Conservation (phyloP, 2,329 filamentous ascomycete genomes). For the Simplicillium aogashimaense region DNA sequence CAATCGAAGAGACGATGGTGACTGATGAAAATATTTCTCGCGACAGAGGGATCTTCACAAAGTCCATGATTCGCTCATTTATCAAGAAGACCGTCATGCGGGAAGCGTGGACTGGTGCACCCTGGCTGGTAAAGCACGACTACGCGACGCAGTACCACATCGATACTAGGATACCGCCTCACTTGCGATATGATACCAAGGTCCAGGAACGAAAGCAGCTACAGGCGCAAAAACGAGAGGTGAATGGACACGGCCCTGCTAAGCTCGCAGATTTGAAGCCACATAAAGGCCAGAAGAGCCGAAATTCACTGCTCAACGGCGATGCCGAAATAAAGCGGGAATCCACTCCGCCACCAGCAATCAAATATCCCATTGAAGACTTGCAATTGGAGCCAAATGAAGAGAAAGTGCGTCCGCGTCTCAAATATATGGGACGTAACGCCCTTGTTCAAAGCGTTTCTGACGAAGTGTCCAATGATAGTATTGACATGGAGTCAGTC, state of each 20-base stretch:
- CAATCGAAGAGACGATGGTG: conserved; percentile 64
- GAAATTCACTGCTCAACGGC: conserved; percentile 21
- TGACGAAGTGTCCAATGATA: conserved; percentile 17
- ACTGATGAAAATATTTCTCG: conserved; percentile 75
- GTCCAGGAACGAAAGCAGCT: conserved; percentile 66
- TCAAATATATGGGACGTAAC: conserved; percentile 69
- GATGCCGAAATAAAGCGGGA: conserved; percentile 15
- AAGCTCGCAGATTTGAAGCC: conserved; percentile 67
- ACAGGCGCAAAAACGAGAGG: conserved; percentile 54
- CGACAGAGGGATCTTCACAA: conserved; percentile 87
- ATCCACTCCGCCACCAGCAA: conserved; percentile 35
- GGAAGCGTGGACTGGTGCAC: conserved; percentile 91
- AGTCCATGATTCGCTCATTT: conserved; percentile 85
- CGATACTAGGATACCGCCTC: conserved; percentile 72
- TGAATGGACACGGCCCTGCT: conserved; percentile 33
- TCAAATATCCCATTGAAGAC: conserved; percentile 95
- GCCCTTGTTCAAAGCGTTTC: conserved; percentile 40
- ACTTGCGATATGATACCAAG: conserved; percentile 74
- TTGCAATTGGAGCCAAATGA: conserved; percentile 66
- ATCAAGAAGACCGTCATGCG: conserved; percentile 90
- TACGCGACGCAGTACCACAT: conserved; percentile 80
- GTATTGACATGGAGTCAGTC: conserved; percentile 76
- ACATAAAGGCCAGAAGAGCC: conserved; percentile 56
- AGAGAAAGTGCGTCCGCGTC: conserved; percentile 55
- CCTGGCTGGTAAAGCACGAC: conserved; percentile 86